phyloP scores from a whole-genome alignment of 768 basidiomycete species.

The Mycena haematopus region DNA sequence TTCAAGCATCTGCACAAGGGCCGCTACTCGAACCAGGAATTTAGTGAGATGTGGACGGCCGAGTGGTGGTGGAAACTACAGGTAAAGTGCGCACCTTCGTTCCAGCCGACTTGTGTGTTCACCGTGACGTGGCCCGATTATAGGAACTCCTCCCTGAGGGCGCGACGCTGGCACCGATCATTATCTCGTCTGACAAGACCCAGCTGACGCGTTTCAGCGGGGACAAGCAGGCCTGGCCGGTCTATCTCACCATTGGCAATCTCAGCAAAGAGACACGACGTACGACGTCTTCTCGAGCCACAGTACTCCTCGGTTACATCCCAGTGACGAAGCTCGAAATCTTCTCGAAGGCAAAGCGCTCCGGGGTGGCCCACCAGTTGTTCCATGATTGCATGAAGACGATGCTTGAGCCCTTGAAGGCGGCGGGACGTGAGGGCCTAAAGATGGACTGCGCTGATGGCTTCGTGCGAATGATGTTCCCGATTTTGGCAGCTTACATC shows the following conservation, averaged over 20 bases:
- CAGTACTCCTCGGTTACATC: neutral
- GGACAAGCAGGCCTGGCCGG: neutral
- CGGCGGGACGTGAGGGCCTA: neutral
- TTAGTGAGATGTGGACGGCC: too few species aligned
- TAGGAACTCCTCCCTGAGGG: too few species aligned
- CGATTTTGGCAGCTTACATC: constrained; percentile 27
- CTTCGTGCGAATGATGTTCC: too few species aligned
- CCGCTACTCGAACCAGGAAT: too few species aligned
- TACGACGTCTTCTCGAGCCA: neutral
- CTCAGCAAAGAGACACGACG: neutral
- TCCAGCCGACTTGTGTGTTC: too few species aligned
- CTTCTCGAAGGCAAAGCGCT: neutral
- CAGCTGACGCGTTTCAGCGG: neutral
- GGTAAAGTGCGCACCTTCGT: too few species aligned
- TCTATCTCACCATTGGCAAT: neutral
- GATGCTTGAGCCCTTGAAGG: neutral
- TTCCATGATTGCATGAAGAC: neutral
- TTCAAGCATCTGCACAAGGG: too few species aligned
- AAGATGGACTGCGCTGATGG: constrained; percentile 12
- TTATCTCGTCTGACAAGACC: too few species aligned
- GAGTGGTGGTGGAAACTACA: too few species aligned
- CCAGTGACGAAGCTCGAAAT: neutral
- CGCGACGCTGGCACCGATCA: too few species aligned
- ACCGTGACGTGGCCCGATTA: too few species aligned
- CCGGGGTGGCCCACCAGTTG: neutral